Percentiles rank a stretch among this genome's conserved stretches.
Conservation (phyloP, 2,329 filamentous ascomycete species). For the Cryphonectria nitschkei region DNA sequence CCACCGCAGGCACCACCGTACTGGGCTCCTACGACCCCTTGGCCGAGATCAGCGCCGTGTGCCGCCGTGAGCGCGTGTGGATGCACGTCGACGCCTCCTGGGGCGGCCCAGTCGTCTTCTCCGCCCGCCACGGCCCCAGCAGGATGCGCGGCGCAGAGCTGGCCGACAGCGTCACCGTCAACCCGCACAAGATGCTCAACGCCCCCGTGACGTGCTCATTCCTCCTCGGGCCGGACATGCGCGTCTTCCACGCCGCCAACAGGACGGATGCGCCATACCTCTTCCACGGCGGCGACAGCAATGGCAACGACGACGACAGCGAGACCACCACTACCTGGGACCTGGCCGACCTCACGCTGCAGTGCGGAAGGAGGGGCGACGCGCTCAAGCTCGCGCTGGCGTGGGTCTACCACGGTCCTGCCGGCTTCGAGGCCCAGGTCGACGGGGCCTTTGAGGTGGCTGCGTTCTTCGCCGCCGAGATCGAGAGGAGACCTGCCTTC, state of each 20-base stretch:
- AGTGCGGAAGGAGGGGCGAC: slow-evolving; percentile 88
- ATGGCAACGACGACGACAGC: slow-evolving; percentile 35
- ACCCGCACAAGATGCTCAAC: slow-evolving; percentile 97
- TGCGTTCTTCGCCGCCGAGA: slow-evolving; percentile 63
- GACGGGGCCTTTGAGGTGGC: slow-evolving; percentile 76
- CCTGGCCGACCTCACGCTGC: slow-evolving; percentile 87
- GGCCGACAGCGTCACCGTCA: slow-evolving; percentile 83
- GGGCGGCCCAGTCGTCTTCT: slow-evolving; percentile 86
- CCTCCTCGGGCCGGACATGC: slow-evolving; percentile 76
- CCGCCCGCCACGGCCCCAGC: slow-evolving; percentile 54
- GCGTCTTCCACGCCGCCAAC: slow-evolving; percentile 79
- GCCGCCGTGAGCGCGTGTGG: slow-evolving; percentile 76
- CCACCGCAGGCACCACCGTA: slow-evolving; percentile 93
- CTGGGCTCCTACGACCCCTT: slow-evolving; percentile 88
- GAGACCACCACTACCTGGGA: slow-evolving; percentile 80
- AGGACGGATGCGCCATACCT: slow-evolving; percentile 86
- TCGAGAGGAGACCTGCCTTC: slow-evolving; percentile 64
- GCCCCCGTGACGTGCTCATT: slow-evolving; percentile 91
- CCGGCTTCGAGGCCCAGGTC: slow-evolving; percentile 71
- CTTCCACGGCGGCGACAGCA: slow-evolving; percentile 64
- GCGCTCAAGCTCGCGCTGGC: slow-evolving; percentile 83
- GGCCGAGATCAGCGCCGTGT: slow-evolving; percentile 68
- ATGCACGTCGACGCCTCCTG: slow-evolving; percentile 91
- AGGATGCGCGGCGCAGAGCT: slow-evolving; percentile 68
- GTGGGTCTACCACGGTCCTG: slow-evolving; percentile 86